phyloP scores from a whole-genome alignment of 2,329 filamentous ascomycete genomes.

The Didymella lethalis region DNA sequence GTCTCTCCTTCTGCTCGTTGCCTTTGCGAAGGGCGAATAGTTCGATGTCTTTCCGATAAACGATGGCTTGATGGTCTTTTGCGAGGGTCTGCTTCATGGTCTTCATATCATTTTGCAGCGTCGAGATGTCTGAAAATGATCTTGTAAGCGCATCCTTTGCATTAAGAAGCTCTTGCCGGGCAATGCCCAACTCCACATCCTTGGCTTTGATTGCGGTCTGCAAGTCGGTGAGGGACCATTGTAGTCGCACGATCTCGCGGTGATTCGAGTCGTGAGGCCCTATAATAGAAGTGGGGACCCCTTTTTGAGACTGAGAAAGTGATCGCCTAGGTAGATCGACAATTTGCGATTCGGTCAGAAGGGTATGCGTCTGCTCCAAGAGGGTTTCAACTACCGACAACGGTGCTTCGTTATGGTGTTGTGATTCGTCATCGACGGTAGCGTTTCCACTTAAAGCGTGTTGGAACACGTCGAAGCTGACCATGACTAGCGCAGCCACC shows the following conservation, averaged over 20 bases:
- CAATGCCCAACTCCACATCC: slow-evolving; percentile 36
- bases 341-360: slow-evolving; percentile 30
- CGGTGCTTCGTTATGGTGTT: slow-evolving; percentile 19
- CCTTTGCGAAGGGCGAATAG: slow-evolving; percentile 48
- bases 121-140: slow-evolving; percentile 41
- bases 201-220: slow-evolving; percentile 40
- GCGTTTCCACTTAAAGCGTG: slow-evolving; percentile 26
- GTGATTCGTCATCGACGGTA: slow-evolving; percentile 27
- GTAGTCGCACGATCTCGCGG: slow-evolving; percentile 42
- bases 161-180: slow-evolving; percentile 39
- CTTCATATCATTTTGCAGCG: slow-evolving; percentile 42
- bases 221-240: slow-evolving; percentile 34
- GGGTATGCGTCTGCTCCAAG: slow-evolving; percentile 29
- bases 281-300: slow-evolving; percentile 18
- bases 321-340: slow-evolving; percentile 14
- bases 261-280: slow-evolving; percentile 32
- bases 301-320: slow-evolving; percentile 18
- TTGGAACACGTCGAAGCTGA: slow-evolving; percentile 44
- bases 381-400: slow-evolving; percentile 41
- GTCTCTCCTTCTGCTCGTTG: slow-evolving; percentile 47
- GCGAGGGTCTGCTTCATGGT: slow-evolving; percentile 41
- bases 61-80: slow-evolving; percentile 43
- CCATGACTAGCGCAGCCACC: slow-evolving; percentile 42
- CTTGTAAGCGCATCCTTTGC: slow-evolving; percentile 41
- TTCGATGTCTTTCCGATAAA: slow-evolving; percentile 50